Percentiles rank a stretch among this genome's conserved stretches.
phyloP scores from a whole-genome alignment of 2,329 filamentous ascomycete genomes.

The Pseudogymnoascus sp. region DNA sequence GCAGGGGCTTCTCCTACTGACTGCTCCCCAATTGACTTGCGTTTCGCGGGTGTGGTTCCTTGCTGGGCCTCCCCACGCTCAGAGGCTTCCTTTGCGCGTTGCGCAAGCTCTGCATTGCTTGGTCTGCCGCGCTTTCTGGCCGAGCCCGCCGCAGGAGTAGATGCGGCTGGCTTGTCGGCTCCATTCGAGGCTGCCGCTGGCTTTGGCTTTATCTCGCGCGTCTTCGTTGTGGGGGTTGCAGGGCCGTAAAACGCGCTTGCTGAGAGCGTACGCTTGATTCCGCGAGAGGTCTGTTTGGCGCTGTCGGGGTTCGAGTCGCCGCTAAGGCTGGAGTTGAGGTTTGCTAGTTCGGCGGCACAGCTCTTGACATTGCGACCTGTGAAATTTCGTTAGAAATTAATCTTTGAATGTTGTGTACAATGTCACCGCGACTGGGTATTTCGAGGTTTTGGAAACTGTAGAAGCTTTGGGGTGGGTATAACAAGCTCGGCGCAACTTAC shows the following conservation, averaged over 20 bases:
- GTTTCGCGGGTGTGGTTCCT: background rate
- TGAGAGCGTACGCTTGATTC: slow-evolving; percentile 1
- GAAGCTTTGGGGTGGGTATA: background rate
- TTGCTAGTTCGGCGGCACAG: background rate
- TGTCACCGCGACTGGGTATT: background rate
- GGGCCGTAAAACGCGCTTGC: background rate
- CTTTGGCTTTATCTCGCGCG: background rate
- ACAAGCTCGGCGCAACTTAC: slow-evolving; percentile 25
- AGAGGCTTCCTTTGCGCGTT: slow-evolving; percentile 6
- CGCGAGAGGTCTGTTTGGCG: background rate
- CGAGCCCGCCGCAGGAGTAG: background rate
- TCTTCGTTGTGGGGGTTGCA: background rate
- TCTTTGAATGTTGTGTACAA: background rate
- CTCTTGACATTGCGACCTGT: background rate
- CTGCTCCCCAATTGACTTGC: background rate
- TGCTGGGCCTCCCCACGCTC: background rate
- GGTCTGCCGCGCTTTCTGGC: slow-evolving; percentile 13
- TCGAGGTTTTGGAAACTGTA: background rate
- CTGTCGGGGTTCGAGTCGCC: background rate
- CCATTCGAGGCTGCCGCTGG: slow-evolving; percentile 9
- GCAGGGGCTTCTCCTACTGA: background rate
- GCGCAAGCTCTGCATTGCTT: slow-evolving; percentile 12
- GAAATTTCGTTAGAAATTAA: background rate
- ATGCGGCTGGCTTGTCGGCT: background rate
- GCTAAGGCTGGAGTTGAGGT: background rate